Evolutionary conservation across 495 filamentous ascomycete genomes (phyloP).

Genomic region (Annulohypoxylon maeteangense): DNA sequence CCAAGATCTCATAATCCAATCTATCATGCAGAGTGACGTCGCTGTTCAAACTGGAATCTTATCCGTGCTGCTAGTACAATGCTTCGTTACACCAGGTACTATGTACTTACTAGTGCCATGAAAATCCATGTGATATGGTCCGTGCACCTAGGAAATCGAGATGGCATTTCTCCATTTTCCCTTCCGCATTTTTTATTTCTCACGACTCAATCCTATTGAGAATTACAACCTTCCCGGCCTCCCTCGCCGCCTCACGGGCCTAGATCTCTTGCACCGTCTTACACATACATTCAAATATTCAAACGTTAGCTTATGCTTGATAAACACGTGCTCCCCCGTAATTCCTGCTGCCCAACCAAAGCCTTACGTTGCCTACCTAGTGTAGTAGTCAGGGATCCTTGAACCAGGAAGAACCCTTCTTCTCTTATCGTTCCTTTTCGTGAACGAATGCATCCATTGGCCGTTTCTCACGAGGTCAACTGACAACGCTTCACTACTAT

Average conservation of each 20-base stretch:
- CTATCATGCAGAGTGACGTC: constrained; percentile 38
- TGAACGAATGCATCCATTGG: background rate
- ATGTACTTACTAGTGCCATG: background rate
- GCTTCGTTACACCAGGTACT: background rate
- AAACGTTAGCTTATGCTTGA: constrained; percentile 6
- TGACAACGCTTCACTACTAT: background rate
- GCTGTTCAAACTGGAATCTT: background rate
- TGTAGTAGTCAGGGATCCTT: constrained; percentile 23
- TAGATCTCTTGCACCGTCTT: background rate
- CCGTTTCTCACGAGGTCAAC: background rate
- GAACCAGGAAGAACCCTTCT: constrained; percentile 13
- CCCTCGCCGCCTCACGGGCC: no score
- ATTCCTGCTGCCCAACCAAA: constrained; percentile 31
- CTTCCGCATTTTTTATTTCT: background rate
- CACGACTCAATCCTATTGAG: background rate
- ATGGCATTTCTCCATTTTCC: background rate
- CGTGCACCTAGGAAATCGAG: background rate
- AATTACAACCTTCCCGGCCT: background rate
- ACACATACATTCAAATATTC: background rate
- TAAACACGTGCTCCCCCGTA: constrained; percentile 1
- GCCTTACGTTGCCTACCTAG: constrained; percentile 20
- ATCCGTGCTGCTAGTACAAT: no score
- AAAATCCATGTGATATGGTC: background rate
- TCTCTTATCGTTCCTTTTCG: background rate
- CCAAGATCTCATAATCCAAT: constrained; percentile 17